Evolutionary conservation across 2,329 filamentous ascomycete genomes (phyloP).

Genomic region (Aspergillus sergii): DNA sequence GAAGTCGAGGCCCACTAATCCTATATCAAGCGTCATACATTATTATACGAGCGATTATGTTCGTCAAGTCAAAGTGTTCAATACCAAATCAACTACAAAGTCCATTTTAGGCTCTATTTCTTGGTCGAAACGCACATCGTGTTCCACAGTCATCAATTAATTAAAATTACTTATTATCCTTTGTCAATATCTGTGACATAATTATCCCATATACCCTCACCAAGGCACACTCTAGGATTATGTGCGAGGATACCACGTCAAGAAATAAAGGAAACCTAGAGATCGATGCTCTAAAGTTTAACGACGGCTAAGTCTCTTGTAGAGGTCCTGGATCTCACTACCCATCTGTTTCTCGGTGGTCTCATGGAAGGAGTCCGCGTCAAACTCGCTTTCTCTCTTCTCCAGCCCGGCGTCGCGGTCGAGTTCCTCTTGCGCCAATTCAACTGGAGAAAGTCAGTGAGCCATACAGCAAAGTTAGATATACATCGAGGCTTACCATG

Average conservation of each 20-base stretch:
- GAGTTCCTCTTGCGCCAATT: not conserved
- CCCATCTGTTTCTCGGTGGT: not conserved
- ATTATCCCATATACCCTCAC: too few relatives aligned
- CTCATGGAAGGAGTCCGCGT: not conserved
- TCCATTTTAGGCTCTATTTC: too few relatives aligned
- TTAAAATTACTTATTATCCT: too few relatives aligned
- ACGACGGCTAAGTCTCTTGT: not conserved
- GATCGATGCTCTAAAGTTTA: not conserved
- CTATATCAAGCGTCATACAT: not conserved
- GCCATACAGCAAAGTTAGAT: not conserved
- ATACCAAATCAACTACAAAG: not conserved
- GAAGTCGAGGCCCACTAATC: constrained; percentile 17
- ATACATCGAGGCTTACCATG: not conserved
- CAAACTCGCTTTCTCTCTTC: not conserved
- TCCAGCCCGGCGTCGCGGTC: not conserved
- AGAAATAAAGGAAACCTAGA: too few relatives aligned
- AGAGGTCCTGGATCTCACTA: not conserved
- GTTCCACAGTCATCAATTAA: too few relatives aligned
- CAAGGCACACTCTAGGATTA: rapidly evolving
- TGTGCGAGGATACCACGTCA: too few relatives aligned
- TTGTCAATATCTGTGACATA: rapidly evolving
- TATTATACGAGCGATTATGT: not conserved
- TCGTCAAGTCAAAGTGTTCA: not conserved
- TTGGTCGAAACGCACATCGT: too few relatives aligned
- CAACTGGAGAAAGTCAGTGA: not conserved